Conservation (phyloP, 495 filamentous ascomycete genomes). For the Aspergillus mulundensis region DNA sequence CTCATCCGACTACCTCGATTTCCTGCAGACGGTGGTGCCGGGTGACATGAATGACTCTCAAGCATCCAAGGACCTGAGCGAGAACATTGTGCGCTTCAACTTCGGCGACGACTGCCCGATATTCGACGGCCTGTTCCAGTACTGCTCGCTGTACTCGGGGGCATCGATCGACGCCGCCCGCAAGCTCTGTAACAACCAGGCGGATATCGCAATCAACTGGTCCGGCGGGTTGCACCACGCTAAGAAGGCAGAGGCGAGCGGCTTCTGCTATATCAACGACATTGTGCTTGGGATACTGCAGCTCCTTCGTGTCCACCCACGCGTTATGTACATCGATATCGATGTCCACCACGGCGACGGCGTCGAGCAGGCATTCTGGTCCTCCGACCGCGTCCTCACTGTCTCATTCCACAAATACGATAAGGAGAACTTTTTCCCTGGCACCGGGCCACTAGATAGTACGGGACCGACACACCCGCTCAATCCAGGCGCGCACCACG, state of each 20-base stretch:
- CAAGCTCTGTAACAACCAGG: constrained; percentile 78
- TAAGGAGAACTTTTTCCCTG: constrained; percentile 73
- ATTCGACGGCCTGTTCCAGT: constrained; percentile 92
- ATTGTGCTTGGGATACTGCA: constrained; percentile 94
- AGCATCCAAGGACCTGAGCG: constrained; percentile 30
- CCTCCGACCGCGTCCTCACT: constrained; percentile 92
- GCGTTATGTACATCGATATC: constrained; percentile 96
- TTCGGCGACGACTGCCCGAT: constrained; percentile 94
- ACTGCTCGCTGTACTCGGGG: constrained; percentile 89
- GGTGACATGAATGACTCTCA: constrained; percentile 36
- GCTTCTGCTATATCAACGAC: constrained; percentile 98
- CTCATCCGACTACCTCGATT: constrained; percentile 82
- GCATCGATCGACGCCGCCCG: constrained; percentile 87
- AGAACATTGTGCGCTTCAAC: constrained; percentile 58
- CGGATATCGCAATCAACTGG: constrained; percentile 97
- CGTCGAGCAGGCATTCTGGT: constrained; percentile 96
- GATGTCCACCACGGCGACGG: constrained; percentile 98
- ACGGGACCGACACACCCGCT: constrained; percentile 56
- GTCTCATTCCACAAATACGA: constrained; percentile 96
- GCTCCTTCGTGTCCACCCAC: constrained; percentile 78
- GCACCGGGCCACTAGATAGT: constrained; percentile 57
- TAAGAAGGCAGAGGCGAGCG: constrained; percentile 87
- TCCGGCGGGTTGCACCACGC: constrained; percentile 98
- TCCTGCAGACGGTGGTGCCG: constrained; percentile 52
- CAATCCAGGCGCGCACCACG: constrained; percentile 61